phyloP scores from a whole-genome alignment of 106 monocot genomes.

The Triglochin maritima region DNA sequence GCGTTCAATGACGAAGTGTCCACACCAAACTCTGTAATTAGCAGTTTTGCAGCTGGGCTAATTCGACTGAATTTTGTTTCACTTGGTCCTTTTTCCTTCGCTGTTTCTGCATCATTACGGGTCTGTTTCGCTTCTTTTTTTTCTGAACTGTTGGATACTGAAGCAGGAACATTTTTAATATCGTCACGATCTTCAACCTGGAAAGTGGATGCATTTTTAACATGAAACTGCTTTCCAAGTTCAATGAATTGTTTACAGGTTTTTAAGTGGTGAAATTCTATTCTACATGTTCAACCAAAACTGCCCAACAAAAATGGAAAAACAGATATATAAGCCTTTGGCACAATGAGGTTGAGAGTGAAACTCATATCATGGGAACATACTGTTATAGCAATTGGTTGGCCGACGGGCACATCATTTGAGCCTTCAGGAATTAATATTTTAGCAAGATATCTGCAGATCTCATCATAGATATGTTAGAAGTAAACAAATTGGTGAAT shows the following conservation, averaged over 20 bases:
- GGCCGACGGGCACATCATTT: slow-evolving; percentile 89
- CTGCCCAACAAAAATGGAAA: background rate
- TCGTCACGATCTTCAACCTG: slow-evolving; percentile 93
- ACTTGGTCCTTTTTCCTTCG: slow-evolving; percentile 12
- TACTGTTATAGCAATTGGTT: slow-evolving; percentile 93
- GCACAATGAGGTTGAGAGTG: background rate
- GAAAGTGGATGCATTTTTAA: background rate
- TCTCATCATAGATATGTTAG: too few relatives aligned
- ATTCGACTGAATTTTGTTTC: slow-evolving; percentile 46
- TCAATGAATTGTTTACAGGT: too few relatives aligned
- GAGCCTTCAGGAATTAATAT: slow-evolving; percentile 96
- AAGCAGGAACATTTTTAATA: slow-evolving; percentile 59
- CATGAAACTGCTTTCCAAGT: too few relatives aligned
- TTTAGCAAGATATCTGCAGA: slow-evolving; percentile 73
- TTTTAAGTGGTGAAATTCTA: background rate
- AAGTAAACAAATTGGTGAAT: too few relatives aligned
- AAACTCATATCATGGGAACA: too few relatives aligned
- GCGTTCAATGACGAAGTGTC: slow-evolving; percentile 63
- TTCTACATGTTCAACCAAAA: background rate
- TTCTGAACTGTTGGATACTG: slow-evolving; percentile 27
- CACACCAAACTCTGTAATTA: slow-evolving; percentile 65
- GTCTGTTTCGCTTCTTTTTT: slow-evolving; percentile 33
- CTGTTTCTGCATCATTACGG: slow-evolving; percentile 10
- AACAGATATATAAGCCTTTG: background rate
- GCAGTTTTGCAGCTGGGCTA: slow-evolving; percentile 89